Base-by-base conservation (phyloP, 805 yeast genomes). In the Metschnikowia dekortorum region DNA sequence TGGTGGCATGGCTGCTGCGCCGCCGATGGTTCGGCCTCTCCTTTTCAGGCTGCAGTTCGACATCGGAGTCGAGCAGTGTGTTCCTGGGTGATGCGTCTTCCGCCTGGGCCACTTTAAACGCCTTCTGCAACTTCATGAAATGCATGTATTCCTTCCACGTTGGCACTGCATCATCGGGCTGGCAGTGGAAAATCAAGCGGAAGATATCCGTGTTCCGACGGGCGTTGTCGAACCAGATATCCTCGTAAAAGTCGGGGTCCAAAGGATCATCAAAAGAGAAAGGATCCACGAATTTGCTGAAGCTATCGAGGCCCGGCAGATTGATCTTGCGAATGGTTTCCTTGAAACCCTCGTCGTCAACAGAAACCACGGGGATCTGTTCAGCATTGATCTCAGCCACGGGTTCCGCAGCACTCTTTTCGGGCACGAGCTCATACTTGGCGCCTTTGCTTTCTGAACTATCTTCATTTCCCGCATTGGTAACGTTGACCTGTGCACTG, bases 81-180 rank as follows among this genome's bases (percentile, higher is more conserved):
- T 58, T 62, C 55, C 70, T 60, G 28, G 50, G 52, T 38, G 61
- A 67, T 0, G 73, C 68, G 37, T 71, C 77, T 38, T 64, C 64
- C 26, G 60, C 60, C 53, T 74, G 78, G 6, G 75, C 65, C 31
- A 67, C 52, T 33, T 54, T 53, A 61, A 89, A 89, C 0, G 86
- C 89, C 16, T 76, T 72, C 45, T 74, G 75, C 57, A 86, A 67
- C 52, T 79, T 81, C 51, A 82, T 76, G 63, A 75, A 86, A 29
- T 78, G 82, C 64, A 88, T 91, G 66, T 89, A 94, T 50, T 89
- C 96, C 50, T 79, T 79, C 99, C 99, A 94, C 0, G 90, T 79
- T 26, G 76, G 76, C n/a, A 92, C 98, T 6, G 81, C 75, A 64
- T 92, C 89, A 67, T 94, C 99, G 0, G 99, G 99, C 63, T 95